Percentiles rank a stretch among this genome's conserved stretches.
These are phyloP conservation scores for Fusarium sp. DNA, from an alignment of 2,329 filamentous ascomycete species.

Conservation along the genomic window DNA sequence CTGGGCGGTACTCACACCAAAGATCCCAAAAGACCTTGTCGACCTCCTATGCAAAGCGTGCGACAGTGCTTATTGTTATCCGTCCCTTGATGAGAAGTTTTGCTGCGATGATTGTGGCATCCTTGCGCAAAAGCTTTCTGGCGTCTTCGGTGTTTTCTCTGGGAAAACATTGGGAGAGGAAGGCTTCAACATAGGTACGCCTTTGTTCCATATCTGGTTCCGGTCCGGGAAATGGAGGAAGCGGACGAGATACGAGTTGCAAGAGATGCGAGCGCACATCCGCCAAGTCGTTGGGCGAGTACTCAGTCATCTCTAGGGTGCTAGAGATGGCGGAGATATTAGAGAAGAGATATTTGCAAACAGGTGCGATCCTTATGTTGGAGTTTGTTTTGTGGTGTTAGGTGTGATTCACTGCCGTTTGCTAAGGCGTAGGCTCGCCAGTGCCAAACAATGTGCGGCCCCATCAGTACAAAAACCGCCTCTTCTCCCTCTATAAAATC, in stretches of 20 bases:
- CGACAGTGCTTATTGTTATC: fast-evolving
- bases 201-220: neutral
- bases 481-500: neutral
- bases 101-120: neutral
- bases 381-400: fast-evolving
- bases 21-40: neutral
- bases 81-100: fast-evolving
- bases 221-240: neutral
- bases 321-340: neutral
- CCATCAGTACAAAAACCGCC: too few species aligned
- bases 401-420: neutral
- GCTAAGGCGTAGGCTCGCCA: neutral
- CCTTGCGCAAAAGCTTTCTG: fast-evolving
- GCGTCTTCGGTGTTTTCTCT: fast-evolving
- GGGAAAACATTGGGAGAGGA: neutral
- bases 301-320: neutral
- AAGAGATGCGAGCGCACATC: neutral
- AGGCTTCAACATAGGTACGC: neutral
- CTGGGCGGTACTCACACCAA: neutral
- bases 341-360: too few species aligned
- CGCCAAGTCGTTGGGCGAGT: fast-evolving
- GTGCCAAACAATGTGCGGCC: neutral
- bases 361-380: neutral
- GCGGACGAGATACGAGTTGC: neutral
- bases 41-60: neutral